These are phyloP conservation scores for Ramaria sp. DNA, from an alignment of 768 basidiomycete genomes.

Conservation along the genomic window DNA sequence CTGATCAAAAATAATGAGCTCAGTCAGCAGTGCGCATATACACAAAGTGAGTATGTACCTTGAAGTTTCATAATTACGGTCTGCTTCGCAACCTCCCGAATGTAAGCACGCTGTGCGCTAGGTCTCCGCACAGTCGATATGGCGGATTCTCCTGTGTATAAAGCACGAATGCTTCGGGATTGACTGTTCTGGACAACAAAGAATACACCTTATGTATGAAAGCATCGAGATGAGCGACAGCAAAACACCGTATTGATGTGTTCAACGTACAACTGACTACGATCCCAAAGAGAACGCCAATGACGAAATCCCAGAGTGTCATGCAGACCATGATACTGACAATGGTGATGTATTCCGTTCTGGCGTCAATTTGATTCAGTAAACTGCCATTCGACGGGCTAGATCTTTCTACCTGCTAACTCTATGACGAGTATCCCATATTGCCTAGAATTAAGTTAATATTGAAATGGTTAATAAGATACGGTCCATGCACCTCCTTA, in stretches of 20 bases:
- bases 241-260: not conserved
- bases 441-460: conserved; percentile 28
- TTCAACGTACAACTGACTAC: conserved; percentile 67
- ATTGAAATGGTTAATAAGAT: no score
- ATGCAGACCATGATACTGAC: conserved; percentile 82
- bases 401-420: conserved; percentile 50
- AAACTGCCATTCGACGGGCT: no score
- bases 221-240: not conserved
- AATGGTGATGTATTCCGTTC: conserved; percentile 75
- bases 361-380: conserved; percentile 15
- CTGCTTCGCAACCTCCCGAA: conserved; percentile 87
- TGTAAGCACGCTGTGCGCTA: conserved; percentile 75
- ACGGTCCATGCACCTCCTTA: conserved; percentile 42
- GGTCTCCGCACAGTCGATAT: conserved; percentile 90
- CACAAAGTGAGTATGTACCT: conserved; percentile 29
- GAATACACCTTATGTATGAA: conserved; percentile 59
- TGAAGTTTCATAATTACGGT: conserved; percentile 83
- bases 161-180: conserved; percentile 68
- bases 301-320: conserved; percentile 92
- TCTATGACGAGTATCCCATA: conserved; percentile 91
- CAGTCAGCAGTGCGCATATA: not conserved
- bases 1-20: conserved; percentile 20
- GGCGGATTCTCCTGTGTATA: conserved; percentile 74
- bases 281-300: conserved; percentile 88
- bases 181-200: conserved; percentile 96